A percentile compares a stretch with the other conserved stretches of the same genome.
Conservation (phyloP, 2,329 filamentous ascomycete genomes). For the Aulographum hederae region DNA sequence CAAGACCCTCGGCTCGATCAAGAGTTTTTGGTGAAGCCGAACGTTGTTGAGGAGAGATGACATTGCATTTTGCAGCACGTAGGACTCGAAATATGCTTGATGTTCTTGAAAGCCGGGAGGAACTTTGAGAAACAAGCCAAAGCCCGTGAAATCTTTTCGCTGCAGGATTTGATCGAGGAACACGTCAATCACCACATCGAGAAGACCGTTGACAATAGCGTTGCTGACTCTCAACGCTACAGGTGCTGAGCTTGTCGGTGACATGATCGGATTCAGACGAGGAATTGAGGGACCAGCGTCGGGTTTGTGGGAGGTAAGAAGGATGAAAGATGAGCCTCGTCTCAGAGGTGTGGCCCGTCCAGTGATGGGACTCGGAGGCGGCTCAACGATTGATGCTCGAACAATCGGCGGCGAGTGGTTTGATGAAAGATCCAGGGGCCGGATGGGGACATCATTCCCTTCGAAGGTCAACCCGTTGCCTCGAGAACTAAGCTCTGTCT, state of each 20-base stretch:
- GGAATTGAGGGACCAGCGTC: constrained; percentile 35
- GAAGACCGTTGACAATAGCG: constrained; percentile 53
- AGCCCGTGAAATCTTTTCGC: constrained; percentile 79
- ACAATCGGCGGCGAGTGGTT: constrained; percentile 46
- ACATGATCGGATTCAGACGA: constrained; percentile 44
- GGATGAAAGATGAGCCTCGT: constrained; percentile 77
- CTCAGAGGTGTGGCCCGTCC: constrained; percentile 45
- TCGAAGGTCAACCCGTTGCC: constrained; percentile 71
- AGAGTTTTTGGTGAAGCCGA: constrained; percentile 48
- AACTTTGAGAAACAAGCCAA: constrained; percentile 69
- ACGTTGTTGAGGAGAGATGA: constrained; percentile 52
- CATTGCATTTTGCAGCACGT: constrained; percentile 59
- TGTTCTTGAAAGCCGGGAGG: constrained; percentile 89
- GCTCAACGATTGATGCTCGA: constrained; percentile 44
- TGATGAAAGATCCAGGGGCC: constrained; percentile 47
- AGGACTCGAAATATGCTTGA: constrained; percentile 89
- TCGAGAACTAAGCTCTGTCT: constrained; percentile 71
- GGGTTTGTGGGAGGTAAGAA: constrained; percentile 55
- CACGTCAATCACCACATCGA: constrained; percentile 61
- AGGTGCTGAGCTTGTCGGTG: constrained; percentile 33
- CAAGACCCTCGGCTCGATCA: constrained; percentile 67
- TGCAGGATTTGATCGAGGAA: constrained; percentile 73
- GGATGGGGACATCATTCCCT: constrained; percentile 67
- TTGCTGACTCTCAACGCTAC: constrained; percentile 37
- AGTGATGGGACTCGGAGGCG: constrained; percentile 13